Evolutionary conservation across 169 alveolate species (phyloP).

Genomic region (Cryptosporidium tyzzeri): DNA sequence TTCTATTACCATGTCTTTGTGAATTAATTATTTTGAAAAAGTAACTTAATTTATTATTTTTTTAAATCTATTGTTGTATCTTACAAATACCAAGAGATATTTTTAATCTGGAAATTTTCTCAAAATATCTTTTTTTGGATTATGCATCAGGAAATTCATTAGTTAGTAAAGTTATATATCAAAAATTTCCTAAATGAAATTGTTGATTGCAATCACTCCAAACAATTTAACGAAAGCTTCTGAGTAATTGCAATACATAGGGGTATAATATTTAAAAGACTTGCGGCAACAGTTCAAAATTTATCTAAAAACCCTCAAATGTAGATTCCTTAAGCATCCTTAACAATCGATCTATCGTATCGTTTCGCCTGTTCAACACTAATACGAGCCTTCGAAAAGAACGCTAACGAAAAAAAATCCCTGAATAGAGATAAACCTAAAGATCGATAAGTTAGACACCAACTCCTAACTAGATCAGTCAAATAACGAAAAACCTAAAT

Average conservation of each 20-base stretch:
- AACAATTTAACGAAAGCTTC: not conserved
- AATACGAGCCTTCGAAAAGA: too few species aligned
- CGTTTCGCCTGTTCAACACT: too few species aligned
- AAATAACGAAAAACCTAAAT: slow-evolving; percentile 93
- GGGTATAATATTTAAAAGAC: not conserved
- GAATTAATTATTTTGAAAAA: not conserved
- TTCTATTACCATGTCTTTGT: not conserved
- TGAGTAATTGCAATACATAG: not conserved
- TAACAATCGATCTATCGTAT: too few species aligned
- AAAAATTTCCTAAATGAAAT: slow-evolving; percentile 21
- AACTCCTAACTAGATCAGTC: slow-evolving; percentile 79
- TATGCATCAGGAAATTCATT: not conserved
- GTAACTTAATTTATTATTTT: not conserved
- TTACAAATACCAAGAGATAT: not conserved
- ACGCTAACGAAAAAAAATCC: not conserved
- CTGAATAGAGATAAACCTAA: not conserved
- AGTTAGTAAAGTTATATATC: slow-evolving; percentile 15
- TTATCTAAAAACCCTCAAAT: too few species aligned
- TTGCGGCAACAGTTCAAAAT: too few species aligned
- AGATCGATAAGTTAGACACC: not conserved
- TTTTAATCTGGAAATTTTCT: not conserved
- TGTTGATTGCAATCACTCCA: not conserved
- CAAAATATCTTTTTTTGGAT: slow-evolving; percentile 1
- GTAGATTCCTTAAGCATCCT: too few species aligned
- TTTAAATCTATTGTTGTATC: not conserved